Evolutionary conservation across 208 protist species (phyloP).

Genomic region (Wallacemonas collosoma): DNA sequence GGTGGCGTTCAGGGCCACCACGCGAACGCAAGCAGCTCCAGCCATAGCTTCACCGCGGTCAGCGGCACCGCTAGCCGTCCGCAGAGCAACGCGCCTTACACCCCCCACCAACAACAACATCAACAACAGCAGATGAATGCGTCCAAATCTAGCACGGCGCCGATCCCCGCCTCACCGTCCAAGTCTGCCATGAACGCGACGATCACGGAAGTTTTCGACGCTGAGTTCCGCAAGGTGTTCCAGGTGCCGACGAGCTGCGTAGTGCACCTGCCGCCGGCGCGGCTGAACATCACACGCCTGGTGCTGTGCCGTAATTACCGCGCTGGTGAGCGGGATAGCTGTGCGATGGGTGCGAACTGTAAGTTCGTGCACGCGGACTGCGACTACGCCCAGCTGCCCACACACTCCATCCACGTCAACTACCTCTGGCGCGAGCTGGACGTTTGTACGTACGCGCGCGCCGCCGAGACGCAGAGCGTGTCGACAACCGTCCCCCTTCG

Average conservation of each 20-base stretch:
- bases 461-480: conserved; percentile 17
- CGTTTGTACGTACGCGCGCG: conserved; percentile 37
- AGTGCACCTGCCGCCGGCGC: conserved; percentile 33
- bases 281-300: conserved; percentile 53
- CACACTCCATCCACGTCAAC: conserved; percentile 49
- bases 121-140: conserved; percentile 16
- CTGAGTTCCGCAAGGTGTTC: conserved; percentile 39
- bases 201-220: conserved; percentile 37
- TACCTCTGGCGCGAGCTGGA: conserved; percentile 40
- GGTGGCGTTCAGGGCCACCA: not conserved
- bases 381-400: conserved; percentile 27
- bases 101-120: conserved; percentile 3
- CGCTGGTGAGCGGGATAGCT: conserved; percentile 28
- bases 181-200: conserved; percentile 17
- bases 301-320: conserved; percentile 54
- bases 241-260: conserved; percentile 33
- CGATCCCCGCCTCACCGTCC: conserved; percentile 13
- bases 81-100: not conserved
- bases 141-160: conserved; percentile 1
- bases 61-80: conserved; percentile 3
- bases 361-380: conserved; percentile 56
- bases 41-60: conserved; percentile 1
- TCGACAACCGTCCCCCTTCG: not conserved
- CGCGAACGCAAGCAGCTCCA: not conserved
- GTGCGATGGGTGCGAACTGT: conserved; percentile 39